These are phyloP conservation scores for Fusarium pseudonygamai DNA, from an alignment of 2,329 filamentous ascomycete genomes.

Conservation along the genomic window DNA sequence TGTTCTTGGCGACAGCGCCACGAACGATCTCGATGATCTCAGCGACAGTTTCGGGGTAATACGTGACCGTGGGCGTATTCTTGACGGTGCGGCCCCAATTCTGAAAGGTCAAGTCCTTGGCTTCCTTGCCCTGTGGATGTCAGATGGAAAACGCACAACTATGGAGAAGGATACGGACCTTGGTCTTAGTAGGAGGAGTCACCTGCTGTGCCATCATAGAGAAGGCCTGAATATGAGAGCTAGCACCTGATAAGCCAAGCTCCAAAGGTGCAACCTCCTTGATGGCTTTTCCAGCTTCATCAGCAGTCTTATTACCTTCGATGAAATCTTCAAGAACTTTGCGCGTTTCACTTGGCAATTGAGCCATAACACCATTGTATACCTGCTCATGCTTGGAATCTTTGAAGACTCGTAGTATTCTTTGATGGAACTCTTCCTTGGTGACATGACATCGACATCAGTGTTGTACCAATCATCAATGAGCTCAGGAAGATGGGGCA, in stretches of 20 bases:
- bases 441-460: neutral
- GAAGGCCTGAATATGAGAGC: neutral
- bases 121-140: neutral
- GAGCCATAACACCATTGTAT: neutral
- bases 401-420: neutral
- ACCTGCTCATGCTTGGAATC: neutral
- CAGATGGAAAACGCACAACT: accelerated
- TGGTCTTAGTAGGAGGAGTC: neutral
- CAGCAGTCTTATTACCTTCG: neutral
- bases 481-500: neutral
- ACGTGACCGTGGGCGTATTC: neutral
- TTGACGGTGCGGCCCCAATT: neutral
- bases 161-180: neutral
- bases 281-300: neutral
- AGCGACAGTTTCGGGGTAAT: neutral
- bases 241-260: neutral
- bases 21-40: neutral
- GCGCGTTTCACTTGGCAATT: neutral
- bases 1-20: neutral
- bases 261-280: neutral
- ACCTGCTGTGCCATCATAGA: neutral
- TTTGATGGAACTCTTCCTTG: neutral
- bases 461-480: neutral
- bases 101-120: neutral
- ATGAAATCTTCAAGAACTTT: neutral